These are phyloP conservation scores for Kodamaea derodonti DNA, from an alignment of 1,139 yeast species.

Conservation along the genomic window DNA sequence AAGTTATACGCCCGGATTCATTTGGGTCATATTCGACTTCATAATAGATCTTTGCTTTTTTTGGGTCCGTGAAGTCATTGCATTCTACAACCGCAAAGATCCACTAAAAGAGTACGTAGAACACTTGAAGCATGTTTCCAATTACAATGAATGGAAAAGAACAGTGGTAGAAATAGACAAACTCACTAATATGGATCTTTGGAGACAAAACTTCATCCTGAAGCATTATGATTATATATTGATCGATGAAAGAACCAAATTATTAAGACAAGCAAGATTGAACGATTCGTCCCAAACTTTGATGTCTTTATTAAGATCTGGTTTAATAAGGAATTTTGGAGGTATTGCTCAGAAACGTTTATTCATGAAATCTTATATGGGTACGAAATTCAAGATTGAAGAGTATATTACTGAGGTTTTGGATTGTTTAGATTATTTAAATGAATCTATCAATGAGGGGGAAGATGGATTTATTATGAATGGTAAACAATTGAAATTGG, in stretches of 20 bases:
- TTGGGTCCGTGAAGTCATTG: conserved; percentile 49
- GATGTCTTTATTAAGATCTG: conserved; percentile 73
- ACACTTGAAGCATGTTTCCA: conserved; percentile 38
- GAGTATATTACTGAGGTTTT: conserved; percentile 79
- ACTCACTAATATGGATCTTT: conserved; percentile 64
- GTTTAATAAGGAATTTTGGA: conserved; percentile 84
- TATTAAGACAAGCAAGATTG: conserved; percentile 58
- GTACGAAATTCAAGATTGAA: conserved; percentile 85
- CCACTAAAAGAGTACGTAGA: conserved; percentile 39
- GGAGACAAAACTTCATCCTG: conserved; percentile 86
- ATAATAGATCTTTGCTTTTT: conserved; percentile 55
- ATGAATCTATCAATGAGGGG: conserved; percentile 32
- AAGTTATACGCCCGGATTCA: conserved; percentile 55
- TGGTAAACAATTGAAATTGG: conserved; percentile 61
- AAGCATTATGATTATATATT: conserved; percentile 80
- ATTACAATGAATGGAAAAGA: conserved; percentile 59
- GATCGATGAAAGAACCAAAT: conserved; percentile 68
- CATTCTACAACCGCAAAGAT: conserved; percentile 35
- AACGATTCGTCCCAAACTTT: conserved; percentile 55
- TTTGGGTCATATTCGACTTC: conserved; percentile 62
- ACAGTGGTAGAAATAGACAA: conserved; percentile 60
- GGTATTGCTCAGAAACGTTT: conserved; percentile 79
- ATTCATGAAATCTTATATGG: conserved; percentile 78
- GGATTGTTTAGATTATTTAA: conserved; percentile 57
- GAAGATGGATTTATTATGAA: conserved; percentile 39